Conservation (phyloP, 345 rosid genomes). For the Salix brachista region DNA sequence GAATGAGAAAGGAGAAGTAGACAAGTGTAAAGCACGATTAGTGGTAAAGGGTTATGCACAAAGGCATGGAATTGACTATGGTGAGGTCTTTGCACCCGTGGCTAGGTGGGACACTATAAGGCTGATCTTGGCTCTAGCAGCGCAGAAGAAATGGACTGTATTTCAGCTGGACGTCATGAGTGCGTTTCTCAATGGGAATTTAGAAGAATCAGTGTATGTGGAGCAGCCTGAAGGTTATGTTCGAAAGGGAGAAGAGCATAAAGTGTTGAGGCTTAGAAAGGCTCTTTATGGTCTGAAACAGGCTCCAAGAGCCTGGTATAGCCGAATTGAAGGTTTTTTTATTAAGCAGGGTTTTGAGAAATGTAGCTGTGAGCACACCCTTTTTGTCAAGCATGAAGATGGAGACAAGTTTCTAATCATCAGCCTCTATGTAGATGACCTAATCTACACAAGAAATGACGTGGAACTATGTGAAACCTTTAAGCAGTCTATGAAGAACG, state of each 20-base stretch:
- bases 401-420: not conserved
- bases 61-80: too few relatives aligned
- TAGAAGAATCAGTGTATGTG: not conserved
- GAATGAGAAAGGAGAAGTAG: not conserved
- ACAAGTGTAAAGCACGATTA: not conserved
- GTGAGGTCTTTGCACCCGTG: too few relatives aligned
- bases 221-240: not conserved
- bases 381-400: not conserved
- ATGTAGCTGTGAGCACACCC: not conserved
- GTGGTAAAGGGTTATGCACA: not conserved
- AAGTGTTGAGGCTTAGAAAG: too few relatives aligned
- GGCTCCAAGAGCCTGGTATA: not conserved
- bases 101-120: not conserved
- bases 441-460: too few relatives aligned
- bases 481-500: not conserved
- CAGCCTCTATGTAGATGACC: too few relatives aligned
- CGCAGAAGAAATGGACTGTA: not conserved
- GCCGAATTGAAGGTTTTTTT: too few relatives aligned
- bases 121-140: not conserved
- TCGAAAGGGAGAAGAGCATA: not conserved
- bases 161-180: not conserved
- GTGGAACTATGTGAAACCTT: too few relatives aligned
- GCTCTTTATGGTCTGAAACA: not conserved
- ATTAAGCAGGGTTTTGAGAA: too few relatives aligned
- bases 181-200: not conserved